These are phyloP conservation scores for Debaryomyces sp. DNA, from an alignment of 1,139 yeast genomes.

Conservation along the genomic window DNA sequence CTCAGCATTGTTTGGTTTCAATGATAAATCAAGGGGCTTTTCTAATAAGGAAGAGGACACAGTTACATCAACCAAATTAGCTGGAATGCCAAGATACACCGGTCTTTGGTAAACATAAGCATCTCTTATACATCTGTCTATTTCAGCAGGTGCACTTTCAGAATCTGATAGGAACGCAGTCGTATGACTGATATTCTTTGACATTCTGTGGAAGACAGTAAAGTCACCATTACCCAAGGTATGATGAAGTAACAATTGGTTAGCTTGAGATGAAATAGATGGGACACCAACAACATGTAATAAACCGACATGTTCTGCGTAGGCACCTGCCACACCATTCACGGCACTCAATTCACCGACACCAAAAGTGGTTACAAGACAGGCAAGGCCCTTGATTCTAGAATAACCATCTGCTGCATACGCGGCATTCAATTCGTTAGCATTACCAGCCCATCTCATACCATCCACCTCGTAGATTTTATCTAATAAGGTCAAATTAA, in stretches of 20 bases:
- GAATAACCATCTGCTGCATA: constrained; percentile 49
- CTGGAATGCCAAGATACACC: constrained; percentile 81
- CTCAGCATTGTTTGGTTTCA: constrained; percentile 65
- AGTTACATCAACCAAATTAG: constrained; percentile 70
- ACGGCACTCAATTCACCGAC: constrained; percentile 46
- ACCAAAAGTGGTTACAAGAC: constrained; percentile 45
- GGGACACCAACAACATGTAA: constrained; percentile 47
- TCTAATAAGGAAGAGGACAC: constrained; percentile 60
- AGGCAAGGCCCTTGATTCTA: constrained; percentile 39
- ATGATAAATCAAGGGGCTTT: constrained; percentile 64
- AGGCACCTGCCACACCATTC: constrained; percentile 46
- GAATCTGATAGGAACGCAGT: constrained; percentile 65
- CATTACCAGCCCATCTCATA: constrained; percentile 46
- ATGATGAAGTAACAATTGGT: constrained; percentile 44
- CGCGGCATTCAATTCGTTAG: constrained; percentile 47
- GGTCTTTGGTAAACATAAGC: constrained; percentile 80
- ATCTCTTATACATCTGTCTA: constrained; percentile 74
- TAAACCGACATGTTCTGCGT: constrained; percentile 45
- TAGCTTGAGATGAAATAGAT: constrained; percentile 39
- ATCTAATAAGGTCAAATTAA: constrained; percentile 40
- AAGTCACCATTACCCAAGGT: constrained; percentile 51
- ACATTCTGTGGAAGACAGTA: constrained; percentile 51
- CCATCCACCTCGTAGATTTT: constrained; percentile 41
- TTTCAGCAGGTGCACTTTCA: constrained; percentile 62
- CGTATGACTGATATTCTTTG: constrained; percentile 67